These are phyloP conservation scores for Penicillium macrosclerotiorum DNA, from an alignment of 495 filamentous ascomycete genomes.

Conservation along the genomic window DNA sequence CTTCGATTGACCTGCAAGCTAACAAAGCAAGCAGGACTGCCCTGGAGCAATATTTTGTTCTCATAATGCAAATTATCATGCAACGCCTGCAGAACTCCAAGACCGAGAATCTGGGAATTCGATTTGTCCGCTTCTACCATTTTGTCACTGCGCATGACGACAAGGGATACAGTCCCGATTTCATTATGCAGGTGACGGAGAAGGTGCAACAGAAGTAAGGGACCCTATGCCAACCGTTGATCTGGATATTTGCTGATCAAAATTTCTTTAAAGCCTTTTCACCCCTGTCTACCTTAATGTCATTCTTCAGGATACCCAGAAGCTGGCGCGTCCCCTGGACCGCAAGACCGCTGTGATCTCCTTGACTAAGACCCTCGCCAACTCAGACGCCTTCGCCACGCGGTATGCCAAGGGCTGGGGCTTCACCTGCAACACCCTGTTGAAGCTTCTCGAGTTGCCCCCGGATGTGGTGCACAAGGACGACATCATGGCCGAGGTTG, in stretches of 20 bases:
- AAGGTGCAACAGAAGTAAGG: conserved; percentile 69
- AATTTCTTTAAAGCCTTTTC: conserved; percentile 60
- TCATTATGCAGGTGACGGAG: conserved; percentile 78
- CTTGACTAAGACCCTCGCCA: conserved; percentile 82
- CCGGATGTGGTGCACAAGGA: conserved; percentile 70
- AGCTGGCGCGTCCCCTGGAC: conserved; percentile 80
- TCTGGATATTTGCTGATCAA: conserved; percentile 4
- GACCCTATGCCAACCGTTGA: neutral
- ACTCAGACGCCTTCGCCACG: conserved; percentile 74
- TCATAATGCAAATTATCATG: conserved; percentile 78
- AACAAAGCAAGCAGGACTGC: conserved; percentile 42
- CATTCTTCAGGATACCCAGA: conserved; percentile 83
- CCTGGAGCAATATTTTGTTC: conserved; percentile 72
- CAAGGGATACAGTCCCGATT: conserved; percentile 83
- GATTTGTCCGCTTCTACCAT: conserved; percentile 90
- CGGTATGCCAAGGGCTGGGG: conserved; percentile 79
- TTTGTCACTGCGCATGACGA: conserved; percentile 74
- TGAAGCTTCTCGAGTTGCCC: conserved; percentile 84
- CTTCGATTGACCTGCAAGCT: conserved; percentile 2
- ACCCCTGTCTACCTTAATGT: conserved; percentile 77
- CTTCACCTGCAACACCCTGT: conserved; percentile 77
- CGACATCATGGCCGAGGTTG: conserved; percentile 75
- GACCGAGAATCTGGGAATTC: conserved; percentile 75
- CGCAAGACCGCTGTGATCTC: conserved; percentile 93
- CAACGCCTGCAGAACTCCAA: conserved; percentile 73